Conservation (phyloP, 2,329 filamentous ascomycete species). For the Waltergamsia citrina region DNA sequence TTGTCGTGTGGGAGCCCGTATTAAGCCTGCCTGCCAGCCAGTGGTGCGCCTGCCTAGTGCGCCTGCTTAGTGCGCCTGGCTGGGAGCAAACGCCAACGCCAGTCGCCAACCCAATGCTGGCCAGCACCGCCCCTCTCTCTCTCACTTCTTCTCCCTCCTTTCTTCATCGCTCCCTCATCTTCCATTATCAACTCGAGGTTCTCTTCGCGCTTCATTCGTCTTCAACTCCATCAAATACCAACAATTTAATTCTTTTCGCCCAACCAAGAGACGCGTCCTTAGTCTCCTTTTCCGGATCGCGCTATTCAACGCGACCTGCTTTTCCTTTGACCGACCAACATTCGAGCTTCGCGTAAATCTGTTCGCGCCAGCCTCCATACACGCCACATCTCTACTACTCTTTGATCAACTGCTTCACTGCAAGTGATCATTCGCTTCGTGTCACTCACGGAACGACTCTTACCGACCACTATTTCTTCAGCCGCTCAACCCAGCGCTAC, state of each 20-base stretch:
- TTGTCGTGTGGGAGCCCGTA: too few species aligned
- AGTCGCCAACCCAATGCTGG: too few species aligned
- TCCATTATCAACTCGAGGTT: too few species aligned
- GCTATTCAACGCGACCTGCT: neutral
- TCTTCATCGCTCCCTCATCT: slow-evolving; percentile 17
- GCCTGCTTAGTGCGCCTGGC: too few species aligned
- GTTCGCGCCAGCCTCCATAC: neutral
- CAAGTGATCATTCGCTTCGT: neutral
- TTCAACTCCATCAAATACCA: neutral
- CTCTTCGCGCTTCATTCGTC: neutral
- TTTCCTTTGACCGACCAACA: neutral
- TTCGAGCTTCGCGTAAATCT: neutral
- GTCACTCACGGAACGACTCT: neutral
- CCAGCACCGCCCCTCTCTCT: slow-evolving; percentile 5
- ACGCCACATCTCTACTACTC: neutral
- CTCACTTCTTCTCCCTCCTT: slow-evolving; percentile 8
- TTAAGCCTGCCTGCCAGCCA: too few species aligned
- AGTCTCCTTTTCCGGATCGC: neutral
- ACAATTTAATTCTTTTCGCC: neutral
- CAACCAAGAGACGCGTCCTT: neutral
- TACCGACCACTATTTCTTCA: neutral
- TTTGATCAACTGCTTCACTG: neutral
- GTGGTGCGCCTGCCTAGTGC: too few species aligned
- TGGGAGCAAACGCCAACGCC: too few species aligned
- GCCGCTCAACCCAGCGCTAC: neutral